Evolutionary conservation across 306 rosid species (phyloP).

Genomic region (Echinosophora koreensis): DNA sequence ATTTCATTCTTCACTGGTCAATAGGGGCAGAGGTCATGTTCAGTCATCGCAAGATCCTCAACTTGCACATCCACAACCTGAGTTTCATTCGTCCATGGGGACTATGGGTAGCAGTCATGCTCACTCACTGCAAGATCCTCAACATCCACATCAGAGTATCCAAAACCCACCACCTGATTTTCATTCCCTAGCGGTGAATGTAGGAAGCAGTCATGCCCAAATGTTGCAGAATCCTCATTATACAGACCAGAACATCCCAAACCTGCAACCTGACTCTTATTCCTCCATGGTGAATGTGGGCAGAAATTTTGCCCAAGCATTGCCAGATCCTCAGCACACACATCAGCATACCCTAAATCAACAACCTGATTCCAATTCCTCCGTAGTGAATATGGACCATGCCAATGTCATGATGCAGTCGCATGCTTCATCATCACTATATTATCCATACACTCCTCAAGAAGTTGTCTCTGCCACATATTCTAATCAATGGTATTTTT

Average conservation of each 20-base stretch:
- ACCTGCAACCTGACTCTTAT: neutral
- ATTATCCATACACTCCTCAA: conserved; percentile 39
- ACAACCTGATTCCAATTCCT: conserved; percentile 17
- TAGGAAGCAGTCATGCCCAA: conserved; percentile 13
- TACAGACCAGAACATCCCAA: conserved; percentile 32
- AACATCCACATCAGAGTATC: conserved; percentile 25
- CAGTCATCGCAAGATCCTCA: conserved; percentile 22
- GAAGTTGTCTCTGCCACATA: conserved; percentile 29
- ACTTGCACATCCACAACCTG: no score
- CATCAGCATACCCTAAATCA: conserved; percentile 13
- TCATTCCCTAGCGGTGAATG: conserved; percentile 20
- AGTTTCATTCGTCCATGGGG: conserved; percentile 28
- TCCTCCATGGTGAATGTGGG: neutral
- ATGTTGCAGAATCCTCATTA: neutral
- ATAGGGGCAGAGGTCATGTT: conserved; percentile 8
- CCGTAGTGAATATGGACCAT: conserved; percentile 14
- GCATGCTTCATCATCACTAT: conserved; percentile 27
- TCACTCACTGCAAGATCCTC: conserved; percentile 37
- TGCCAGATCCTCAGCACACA: conserved; percentile 27
- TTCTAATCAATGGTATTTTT: conserved; percentile 47
- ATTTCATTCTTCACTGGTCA: conserved; percentile 33
- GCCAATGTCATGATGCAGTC: conserved; percentile 34
- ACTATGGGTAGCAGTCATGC: conserved; percentile 13
- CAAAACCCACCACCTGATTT: conserved; percentile 31
- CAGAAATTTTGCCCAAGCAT: conserved; percentile 20